A percentile compares a stretch with the other conserved stretches of the same genome.
Conservation (phyloP, 441 rosid species). For the Bocquillonia castaneifolia region DNA sequence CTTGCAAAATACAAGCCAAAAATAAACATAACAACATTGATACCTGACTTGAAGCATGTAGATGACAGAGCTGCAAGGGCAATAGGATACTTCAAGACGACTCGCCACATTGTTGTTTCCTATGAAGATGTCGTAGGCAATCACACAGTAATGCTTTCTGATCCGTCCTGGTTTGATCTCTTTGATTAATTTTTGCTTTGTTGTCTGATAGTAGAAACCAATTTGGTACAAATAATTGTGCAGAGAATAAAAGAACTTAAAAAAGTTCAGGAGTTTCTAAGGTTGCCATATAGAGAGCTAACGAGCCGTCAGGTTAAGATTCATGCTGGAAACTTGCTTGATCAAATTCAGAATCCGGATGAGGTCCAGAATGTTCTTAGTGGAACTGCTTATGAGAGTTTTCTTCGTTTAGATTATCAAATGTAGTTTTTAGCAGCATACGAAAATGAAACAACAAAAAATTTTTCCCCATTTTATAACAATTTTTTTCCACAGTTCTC, state of each 20-base stretch:
- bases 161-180: not conserved
- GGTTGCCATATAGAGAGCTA: constrained; percentile 33
- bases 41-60: constrained; percentile 37
- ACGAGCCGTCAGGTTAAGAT: constrained; percentile 48
- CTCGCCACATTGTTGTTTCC: constrained; percentile 47
- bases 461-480: not conserved
- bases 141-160: constrained; percentile 37
- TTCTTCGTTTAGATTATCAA: constrained; percentile 31
- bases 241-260: constrained; percentile 39
- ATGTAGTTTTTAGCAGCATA: constrained; percentile 3
- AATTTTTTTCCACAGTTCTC: not conserved
- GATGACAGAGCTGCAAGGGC: constrained; percentile 37
- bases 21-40: constrained; percentile 33
- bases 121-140: constrained; percentile 49
- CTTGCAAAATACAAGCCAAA: constrained; percentile 45
- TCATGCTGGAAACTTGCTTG: constrained; percentile 31
- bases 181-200: not conserved
- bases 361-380: constrained; percentile 28
- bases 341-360: constrained; percentile 37
- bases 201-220: not conserved
- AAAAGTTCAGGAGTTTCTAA: constrained; percentile 37
- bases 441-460: not conserved
- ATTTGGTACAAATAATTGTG: constrained; percentile 5
- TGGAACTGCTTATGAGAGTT: constrained; percentile 37
- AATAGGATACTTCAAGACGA: constrained; percentile 37